Conservation (phyloP, 768 basidiomycete genomes). For the Lactifluus piperatus region DNA sequence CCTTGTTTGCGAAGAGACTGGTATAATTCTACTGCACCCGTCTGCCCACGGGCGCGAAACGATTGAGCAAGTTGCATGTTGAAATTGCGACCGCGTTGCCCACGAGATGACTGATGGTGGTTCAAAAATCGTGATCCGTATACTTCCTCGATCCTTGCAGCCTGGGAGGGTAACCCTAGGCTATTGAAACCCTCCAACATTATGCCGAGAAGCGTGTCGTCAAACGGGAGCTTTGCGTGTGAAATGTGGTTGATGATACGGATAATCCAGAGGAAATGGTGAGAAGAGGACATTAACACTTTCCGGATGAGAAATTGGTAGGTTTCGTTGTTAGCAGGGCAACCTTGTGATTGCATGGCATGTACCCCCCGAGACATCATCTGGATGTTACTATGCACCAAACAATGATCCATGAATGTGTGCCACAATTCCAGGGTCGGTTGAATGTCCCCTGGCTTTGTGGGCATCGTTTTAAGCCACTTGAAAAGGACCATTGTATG, state of each 20-base stretch:
- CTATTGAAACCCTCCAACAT: conserved; percentile 20
- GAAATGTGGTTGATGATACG: conserved; percentile 13
- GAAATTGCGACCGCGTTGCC: neutral
- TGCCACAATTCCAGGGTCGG: conserved; percentile 51
- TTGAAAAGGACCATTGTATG: conserved; percentile 36
- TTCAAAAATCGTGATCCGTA: conserved; percentile 12
- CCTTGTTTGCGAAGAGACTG: neutral
- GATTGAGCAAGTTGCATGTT: conserved; percentile 9
- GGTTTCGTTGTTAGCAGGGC: conserved; percentile 37
- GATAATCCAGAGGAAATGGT: conserved; percentile 9
- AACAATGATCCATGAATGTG: conserved; percentile 38
- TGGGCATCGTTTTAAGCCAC: conserved; percentile 49
- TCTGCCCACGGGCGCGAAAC: neutral
- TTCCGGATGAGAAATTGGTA: conserved; percentile 42
- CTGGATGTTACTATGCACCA: conserved; percentile 6
- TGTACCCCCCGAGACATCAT: conserved; percentile 9
- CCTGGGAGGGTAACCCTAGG: conserved; percentile 6
- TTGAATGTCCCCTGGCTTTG: conserved; percentile 35
- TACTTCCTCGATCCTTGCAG: conserved; percentile 13
- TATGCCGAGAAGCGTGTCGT: conserved; percentile 10
- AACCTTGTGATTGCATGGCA: conserved; percentile 31
- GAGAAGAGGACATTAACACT: conserved; percentile 26
- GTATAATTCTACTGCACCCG: neutral
- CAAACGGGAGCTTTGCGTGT: conserved; percentile 16
- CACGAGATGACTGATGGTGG: neutral